Base-by-base conservation (phyloP, 768 basidiomycete genomes). In the Postia placenta region DNA sequence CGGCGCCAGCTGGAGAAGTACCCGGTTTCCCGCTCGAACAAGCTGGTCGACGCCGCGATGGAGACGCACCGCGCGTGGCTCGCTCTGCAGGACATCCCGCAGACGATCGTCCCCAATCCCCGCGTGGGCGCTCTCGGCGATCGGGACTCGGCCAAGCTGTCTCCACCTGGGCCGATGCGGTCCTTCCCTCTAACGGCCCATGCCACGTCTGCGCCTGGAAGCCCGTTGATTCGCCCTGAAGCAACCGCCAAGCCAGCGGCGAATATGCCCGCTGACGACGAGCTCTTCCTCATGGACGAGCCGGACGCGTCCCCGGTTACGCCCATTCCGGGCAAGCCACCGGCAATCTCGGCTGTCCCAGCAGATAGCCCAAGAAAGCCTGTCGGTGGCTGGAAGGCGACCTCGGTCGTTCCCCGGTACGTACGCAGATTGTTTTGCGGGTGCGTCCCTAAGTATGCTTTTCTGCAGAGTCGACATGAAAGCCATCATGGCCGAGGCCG, bases 281-380 rank as follows among this genome's bases (percentile, higher is more conserved):
- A 89, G 44, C 73, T 93, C 25, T 93, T 95, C 58, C 61, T 70
- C 5, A 93, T 94, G 90, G 92, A 94, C 58, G 87, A 88, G 43
- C 66, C 74, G 3, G 81, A 81, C n/a, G 60, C 52, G 11, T 48
- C n/a, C n/a, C 52, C 6, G 25, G 36, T 12, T 40, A 43, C n/a
- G 52, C 50, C 45, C 24, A 23, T 33, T 46, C 42, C 27, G 46
- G 53, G 5, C 41, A 45, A 27, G 17, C 50, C 17, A 47, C 25
- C 19, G 11, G 2, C 37, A 4, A 19, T 12, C 24, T 14, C 38
- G 11, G 45, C 51, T 3, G 42, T 26, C 23, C 45, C 26, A 28
- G 41, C 23, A 4, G 40, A 11, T 9, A 15, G 39, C 3, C 15
- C 22, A 3, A 28, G 14, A 6, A 53, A 53, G n/a, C 47, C 53